Evolutionary conservation across 2,329 filamentous ascomycete genomes (phyloP).

Genomic region (Fusarium sp.): DNA sequence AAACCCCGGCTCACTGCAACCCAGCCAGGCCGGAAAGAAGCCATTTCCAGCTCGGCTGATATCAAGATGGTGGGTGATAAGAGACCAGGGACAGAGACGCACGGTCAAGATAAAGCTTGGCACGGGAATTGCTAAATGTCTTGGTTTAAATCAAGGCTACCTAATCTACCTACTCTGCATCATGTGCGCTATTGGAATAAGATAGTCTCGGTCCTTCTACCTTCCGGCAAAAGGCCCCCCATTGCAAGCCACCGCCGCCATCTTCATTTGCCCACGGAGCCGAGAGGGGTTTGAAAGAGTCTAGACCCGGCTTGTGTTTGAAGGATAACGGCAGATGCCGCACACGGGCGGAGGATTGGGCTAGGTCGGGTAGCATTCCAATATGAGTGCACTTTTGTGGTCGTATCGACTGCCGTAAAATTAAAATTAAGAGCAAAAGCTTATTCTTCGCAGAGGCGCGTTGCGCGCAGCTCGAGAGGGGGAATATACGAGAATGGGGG

Average conservation of each 20-base stretch:
- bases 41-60: conserved; percentile 19
- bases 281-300: conserved; percentile 1
- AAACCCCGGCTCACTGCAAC: conserved; percentile 11
- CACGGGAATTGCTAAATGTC: conserved; percentile 7
- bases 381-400: conserved; percentile 21
- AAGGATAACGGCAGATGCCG: conserved; percentile 30
- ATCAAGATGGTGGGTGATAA: background rate
- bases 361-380: conserved; percentile 14
- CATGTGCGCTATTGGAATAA: background rate
- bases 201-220: conserved; percentile 9
- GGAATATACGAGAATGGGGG: background rate
- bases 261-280: conserved; percentile 4
- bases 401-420: conserved; percentile 18
- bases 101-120: conserved; percentile 25
- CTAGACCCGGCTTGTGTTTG: conserved; percentile 16
- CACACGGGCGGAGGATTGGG: background rate
- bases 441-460: conserved; percentile 12
- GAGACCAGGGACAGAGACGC: conserved; percentile 4
- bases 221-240: conserved; percentile 11
- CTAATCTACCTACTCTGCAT: too few species aligned
- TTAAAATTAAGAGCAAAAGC: background rate
- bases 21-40: conserved; percentile 6
- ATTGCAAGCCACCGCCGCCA: conserved; percentile 27
- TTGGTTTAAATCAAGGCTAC: background rate
- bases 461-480: conserved; percentile 1